Base-by-base conservation (phyloP, 768 basidiomycete species). In the Leccinum broughii region DNA sequence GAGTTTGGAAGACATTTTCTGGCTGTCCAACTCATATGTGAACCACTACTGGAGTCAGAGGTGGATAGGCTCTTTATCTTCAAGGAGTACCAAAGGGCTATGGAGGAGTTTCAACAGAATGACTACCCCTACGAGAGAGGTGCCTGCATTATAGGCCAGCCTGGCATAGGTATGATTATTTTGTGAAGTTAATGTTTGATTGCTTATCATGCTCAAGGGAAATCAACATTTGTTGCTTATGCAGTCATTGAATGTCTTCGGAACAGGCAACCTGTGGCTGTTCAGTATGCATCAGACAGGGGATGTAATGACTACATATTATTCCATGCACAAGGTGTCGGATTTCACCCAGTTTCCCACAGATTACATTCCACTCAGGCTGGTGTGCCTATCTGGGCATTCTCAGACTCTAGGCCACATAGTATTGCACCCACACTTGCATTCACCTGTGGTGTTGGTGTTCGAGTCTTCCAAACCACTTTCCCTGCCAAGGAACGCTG, bases 211-310 rank as follows among this genome's bases (percentile, higher is more conserved):
- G 15, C 14, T 13, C 8, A 11, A 30, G 50, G 50, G 13, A 51
- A 51, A 20, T 28, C 50, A 14, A 15, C 22, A 28, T 57, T 57
- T 17, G 32, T 57, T n/a, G 56, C 48, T 8, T 57, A 57, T 51
- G 48, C 49, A 14, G 35, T 51, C 6, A 20, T 51, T 4, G 49
- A 57, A 51, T 35, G 48, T n/a, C 56, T 57, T 11, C 24, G 35
- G 2, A 5, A 51, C 13, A 35, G 8, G 49, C 56, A 57, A 24
- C 26, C 34, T 9, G 48, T 51, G 9, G 46, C 46, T 17, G 46
- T 56, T 24, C 30, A 56, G 14, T 2, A 17, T 6, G 5, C 15
- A 26, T 7, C 15, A 46, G 10, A 20, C 22, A 9, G 3, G 20
- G 9, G 22, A 22, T 6, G 3, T 22, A 11, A 49, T 49, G 48